phyloP scores from a whole-genome alignment of 2,329 filamentous ascomycete genomes.

The Paraconiothyrium sp. region DNA sequence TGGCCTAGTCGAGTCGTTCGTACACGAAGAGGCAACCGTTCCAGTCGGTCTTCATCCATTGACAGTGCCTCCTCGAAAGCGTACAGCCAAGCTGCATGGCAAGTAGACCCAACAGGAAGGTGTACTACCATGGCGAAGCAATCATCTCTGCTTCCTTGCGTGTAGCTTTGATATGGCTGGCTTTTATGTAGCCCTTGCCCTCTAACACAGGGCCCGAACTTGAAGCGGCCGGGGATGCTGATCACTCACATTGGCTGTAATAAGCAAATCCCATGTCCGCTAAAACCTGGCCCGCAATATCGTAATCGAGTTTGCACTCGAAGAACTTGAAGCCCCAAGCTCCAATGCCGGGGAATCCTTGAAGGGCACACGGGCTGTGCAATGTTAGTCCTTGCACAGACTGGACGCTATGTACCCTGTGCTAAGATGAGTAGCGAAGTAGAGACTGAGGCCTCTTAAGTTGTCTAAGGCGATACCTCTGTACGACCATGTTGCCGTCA shows the following conservation, averaged over 20 bases:
- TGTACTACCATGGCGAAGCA: slow-evolving; percentile 20
- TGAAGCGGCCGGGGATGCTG: background rate
- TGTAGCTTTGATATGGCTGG: slow-evolving; percentile 5
- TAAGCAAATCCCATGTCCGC: slow-evolving; percentile 14
- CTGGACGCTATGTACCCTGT: background rate
- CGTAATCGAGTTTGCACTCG: slow-evolving; percentile 20
- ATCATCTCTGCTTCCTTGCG: background rate
- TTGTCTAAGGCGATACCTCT: no score
- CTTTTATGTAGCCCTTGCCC: background rate
- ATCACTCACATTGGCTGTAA: slow-evolving; percentile 1
- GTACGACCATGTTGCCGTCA: background rate
- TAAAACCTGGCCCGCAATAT: slow-evolving; percentile 14
- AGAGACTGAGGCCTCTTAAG: background rate
- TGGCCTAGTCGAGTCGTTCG: slow-evolving; percentile 13
- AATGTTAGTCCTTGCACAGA: background rate
- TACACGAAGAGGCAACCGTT: slow-evolving; percentile 9
- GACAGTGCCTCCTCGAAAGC: slow-evolving; percentile 1
- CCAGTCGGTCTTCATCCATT: slow-evolving; percentile 18
- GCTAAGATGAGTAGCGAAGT: background rate
- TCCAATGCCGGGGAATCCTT: slow-evolving; percentile 7
- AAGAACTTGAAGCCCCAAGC: slow-evolving; percentile 21
- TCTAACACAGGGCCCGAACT: background rate
- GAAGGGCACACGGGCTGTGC: background rate
- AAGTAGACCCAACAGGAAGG: slow-evolving; percentile 17
- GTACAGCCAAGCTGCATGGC: slow-evolving; percentile 15